These are phyloP conservation scores for Solanum bulbocastanum DNA, from an alignment of 257 asterid genomes.

Conservation along the genomic window DNA sequence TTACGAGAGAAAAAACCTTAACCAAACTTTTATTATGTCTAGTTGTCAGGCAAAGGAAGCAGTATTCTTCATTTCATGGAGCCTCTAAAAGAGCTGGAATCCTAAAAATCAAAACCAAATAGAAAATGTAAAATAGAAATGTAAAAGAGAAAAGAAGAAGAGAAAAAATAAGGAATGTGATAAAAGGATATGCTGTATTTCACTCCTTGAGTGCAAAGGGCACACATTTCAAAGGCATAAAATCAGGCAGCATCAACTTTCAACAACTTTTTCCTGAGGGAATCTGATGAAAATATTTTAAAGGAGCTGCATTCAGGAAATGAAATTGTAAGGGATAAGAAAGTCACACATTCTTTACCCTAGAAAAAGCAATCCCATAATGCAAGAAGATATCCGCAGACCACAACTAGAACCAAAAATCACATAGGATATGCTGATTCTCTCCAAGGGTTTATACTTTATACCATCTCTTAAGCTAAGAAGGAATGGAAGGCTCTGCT, in stretches of 20 bases:
- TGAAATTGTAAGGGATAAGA: no score
- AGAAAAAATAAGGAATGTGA: conserved; percentile 3
- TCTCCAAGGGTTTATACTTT: conserved; percentile 18
- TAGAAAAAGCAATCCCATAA: not conserved
- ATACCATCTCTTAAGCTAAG: conserved; percentile 1
- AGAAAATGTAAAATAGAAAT: not conserved
- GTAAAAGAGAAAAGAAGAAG: not conserved
- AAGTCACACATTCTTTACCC: no score
- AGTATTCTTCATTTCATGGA: not conserved
- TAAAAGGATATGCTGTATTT: not conserved
- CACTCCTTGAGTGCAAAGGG: no score
- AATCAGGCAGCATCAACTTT: not conserved
- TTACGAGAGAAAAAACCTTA: not conserved
- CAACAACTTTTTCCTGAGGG: not conserved
- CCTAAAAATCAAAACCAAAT: not conserved
- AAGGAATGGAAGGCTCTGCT: not conserved
- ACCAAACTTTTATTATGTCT: not conserved
- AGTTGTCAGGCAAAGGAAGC: not conserved
- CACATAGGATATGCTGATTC: conserved; percentile 23
- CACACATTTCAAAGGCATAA: not conserved
- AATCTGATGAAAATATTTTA: not conserved
- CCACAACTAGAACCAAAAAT: not conserved
- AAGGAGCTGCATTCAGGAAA: not conserved
- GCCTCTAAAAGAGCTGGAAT: not conserved
- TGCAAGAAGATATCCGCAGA: not conserved